Evolutionary conservation across 1,284 basidiomycete species (phyloP).

Genomic region (Hypsizygus ulmarius): DNA sequence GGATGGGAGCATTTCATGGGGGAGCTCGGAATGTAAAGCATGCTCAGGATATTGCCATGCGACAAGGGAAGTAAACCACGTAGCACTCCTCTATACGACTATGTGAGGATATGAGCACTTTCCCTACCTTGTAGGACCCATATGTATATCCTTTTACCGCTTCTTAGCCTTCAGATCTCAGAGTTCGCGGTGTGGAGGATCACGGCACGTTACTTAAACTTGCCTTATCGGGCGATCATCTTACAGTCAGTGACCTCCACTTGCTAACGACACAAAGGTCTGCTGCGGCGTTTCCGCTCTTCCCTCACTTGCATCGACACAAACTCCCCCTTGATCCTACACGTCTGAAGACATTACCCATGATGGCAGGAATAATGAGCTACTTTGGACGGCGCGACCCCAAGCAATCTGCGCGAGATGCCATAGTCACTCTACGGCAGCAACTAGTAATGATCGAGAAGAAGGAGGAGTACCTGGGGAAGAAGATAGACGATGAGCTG

Average conservation of each 20-base stretch:
- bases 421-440: slow-evolving; percentile 84
- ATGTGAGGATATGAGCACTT: too few relatives aligned
- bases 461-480: slow-evolving; percentile 96
- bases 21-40: too few relatives aligned
- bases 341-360: slow-evolving; percentile 27
- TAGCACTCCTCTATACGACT: not conserved
- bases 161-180: too few relatives aligned
- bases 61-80: not conserved
- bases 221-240: slow-evolving; percentile 23
- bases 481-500: slow-evolving; percentile 95
- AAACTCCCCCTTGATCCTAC: slow-evolving; percentile 2
- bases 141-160: too few relatives aligned
- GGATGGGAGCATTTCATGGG: too few relatives aligned
- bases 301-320: slow-evolving; percentile 2
- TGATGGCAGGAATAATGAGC: slow-evolving; percentile 87
- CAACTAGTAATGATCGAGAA: slow-evolving; percentile 97
- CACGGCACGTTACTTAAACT: slow-evolving; percentile 11
- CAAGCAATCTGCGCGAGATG: slow-evolving; percentile 78
- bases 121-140: too few relatives aligned
- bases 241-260: slow-evolving; percentile 6
- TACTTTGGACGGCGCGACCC: slow-evolving; percentile 81
- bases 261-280: slow-evolving; percentile 4
- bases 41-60: too few relatives aligned
- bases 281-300: slow-evolving; percentile 17
- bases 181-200: not conserved